phyloP scores from a whole-genome alignment of 768 basidiomycete species.

The Trametes cubensis region DNA sequence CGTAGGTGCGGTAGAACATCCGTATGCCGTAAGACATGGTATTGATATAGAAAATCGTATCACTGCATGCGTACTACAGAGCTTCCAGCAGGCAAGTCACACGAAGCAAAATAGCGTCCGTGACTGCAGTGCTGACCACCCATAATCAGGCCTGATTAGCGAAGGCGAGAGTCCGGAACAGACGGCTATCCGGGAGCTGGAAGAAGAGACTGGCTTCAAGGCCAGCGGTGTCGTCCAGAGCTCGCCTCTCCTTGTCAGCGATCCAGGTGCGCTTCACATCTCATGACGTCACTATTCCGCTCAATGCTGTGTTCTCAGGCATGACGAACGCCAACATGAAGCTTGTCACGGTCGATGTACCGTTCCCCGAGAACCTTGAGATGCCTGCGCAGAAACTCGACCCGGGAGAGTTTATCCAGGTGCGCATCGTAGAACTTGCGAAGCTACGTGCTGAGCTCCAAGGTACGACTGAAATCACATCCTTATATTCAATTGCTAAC shows the following conservation, averaged over 20 bases:
- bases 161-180: conserved; percentile 79
- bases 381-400: conserved; percentile 78
- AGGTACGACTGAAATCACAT: conserved; percentile 49
- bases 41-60: not conserved
- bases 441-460: conserved; percentile 65
- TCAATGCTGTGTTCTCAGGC: conserved; percentile 45
- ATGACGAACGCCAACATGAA: conserved; percentile 97
- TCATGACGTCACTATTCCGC: not conserved
- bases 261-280: conserved; percentile 60
- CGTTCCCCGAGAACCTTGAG: conserved; percentile 66
- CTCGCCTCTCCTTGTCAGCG: conserved; percentile 62
- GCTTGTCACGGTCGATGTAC: conserved; percentile 72
- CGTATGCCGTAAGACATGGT: not conserved
- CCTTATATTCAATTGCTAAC: too few relatives aligned
- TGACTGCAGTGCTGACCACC: conserved; percentile 15
- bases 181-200: conserved; percentile 84
- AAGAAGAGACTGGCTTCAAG: conserved; percentile 91
- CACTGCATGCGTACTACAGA: conserved; percentile 38
- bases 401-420: conserved; percentile 82
- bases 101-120: not conserved
- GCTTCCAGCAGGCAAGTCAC: conserved; percentile 53
- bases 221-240: conserved; percentile 64
- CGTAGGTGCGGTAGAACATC: conserved; percentile 52
- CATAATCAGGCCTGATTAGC: conserved; percentile 71
- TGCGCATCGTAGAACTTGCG: conserved; percentile 66